Conservation (phyloP, 129 eudicot species). For the Flaveria brownii region DNA sequence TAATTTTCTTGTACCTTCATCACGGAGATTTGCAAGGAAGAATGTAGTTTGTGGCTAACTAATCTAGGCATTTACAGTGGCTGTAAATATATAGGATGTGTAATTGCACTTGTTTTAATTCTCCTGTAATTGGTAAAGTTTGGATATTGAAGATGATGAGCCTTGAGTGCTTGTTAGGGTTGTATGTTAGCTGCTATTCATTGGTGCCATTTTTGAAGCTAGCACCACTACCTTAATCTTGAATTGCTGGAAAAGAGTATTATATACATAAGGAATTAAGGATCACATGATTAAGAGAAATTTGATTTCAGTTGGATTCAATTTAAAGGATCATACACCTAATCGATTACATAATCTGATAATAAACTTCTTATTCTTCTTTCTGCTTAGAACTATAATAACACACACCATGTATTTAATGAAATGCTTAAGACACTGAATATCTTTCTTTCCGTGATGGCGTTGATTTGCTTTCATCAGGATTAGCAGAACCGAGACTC, state of each 20-base stretch:
- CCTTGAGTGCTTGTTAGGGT: constrained; percentile 25
- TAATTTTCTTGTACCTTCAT: constrained; percentile 19
- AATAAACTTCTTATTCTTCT: constrained; percentile 28
- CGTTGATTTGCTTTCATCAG: constrained; percentile 69
- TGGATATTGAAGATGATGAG: constrained; percentile 30
- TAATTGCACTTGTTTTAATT: constrained; percentile 33
- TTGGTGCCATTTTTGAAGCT: constrained; percentile 27
- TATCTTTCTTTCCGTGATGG: constrained; percentile 70
- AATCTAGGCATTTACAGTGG: constrained; percentile 31
- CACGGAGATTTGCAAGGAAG: constrained; percentile 28
- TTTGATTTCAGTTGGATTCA: constrained; percentile 21
- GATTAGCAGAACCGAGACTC: constrained; percentile 68
- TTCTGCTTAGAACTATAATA: constrained; percentile 23
- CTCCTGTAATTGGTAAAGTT: constrained; percentile 40
- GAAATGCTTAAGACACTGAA: constrained; percentile 63
- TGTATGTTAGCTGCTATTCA: constrained; percentile 22
- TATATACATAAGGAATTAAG: neutral
- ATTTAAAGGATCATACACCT: constrained; percentile 34
- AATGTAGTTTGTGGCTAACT: constrained; percentile 45
- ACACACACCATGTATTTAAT: constrained; percentile 15
- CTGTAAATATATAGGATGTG: constrained; percentile 46
- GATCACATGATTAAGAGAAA: constrained; percentile 1
- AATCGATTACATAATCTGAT: constrained; percentile 34
- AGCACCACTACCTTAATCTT: constrained; percentile 6
- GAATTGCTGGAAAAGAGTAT: neutral